Evolutionary conservation across 202 grass and related monocot genomes (phyloP).

Genomic region (Eragrostis tef): DNA sequence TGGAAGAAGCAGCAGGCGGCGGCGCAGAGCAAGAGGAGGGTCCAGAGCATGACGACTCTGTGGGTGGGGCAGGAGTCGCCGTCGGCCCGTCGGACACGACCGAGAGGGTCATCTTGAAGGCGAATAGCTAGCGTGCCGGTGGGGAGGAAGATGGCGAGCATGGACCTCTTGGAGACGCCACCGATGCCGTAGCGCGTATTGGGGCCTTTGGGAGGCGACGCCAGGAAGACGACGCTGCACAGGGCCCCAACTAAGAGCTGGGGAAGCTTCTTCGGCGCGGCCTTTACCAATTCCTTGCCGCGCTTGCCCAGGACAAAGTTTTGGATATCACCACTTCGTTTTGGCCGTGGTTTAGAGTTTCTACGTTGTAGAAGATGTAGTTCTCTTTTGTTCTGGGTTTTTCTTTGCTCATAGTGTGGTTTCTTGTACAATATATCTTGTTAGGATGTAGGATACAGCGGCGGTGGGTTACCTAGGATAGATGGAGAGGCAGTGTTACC

Average conservation of each 20-base stretch:
- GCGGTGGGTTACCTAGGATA: constrained; percentile 38
- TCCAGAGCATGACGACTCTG: constrained; percentile 49
- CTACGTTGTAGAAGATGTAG: constrained; percentile 35
- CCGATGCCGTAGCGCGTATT: no score
- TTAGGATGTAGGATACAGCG: constrained; percentile 44
- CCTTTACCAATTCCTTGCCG: no score
- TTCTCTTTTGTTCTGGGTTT: constrained; percentile 33
- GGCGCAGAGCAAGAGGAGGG: constrained; percentile 54
- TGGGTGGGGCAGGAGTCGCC: constrained; percentile 54
- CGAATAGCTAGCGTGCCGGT: constrained; percentile 62
- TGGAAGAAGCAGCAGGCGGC: constrained; percentile 68
- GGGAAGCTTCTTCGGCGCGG: no score
- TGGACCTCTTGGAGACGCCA: constrained; percentile 60
- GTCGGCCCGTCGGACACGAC: constrained; percentile 44
- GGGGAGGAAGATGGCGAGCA: constrained; percentile 73
- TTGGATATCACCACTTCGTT: constrained; percentile 11
- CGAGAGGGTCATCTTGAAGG: constrained; percentile 63
- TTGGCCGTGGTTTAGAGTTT: neutral
- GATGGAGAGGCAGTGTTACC: constrained; percentile 22
- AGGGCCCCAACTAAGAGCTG: no score
- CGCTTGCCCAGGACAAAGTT: constrained; percentile 7
- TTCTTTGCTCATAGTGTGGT: constrained; percentile 26
- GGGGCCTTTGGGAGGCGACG: no score
- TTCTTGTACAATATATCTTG: constrained; percentile 48
- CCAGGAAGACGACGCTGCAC: no score